phyloP scores from a whole-genome alignment of 768 basidiomycete genomes.

The Phallus indusiatus region DNA sequence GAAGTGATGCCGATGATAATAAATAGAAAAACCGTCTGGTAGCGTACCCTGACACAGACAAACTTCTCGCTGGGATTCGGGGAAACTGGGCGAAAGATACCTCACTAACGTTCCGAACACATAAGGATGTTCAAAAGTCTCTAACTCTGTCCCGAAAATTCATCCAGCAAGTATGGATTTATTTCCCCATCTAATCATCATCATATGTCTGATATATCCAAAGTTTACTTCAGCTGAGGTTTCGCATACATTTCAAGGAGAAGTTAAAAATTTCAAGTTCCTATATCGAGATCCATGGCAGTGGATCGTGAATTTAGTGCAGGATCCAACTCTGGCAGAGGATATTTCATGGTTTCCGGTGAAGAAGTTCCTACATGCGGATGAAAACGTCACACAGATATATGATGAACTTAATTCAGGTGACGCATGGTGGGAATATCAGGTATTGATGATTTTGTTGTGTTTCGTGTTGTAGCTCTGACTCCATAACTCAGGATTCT shows the following conservation, averaged over 20 bases:
- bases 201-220: neutral
- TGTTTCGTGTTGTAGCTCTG: too few species aligned
- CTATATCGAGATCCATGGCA: conserved; percentile 24
- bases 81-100: conserved; percentile 8
- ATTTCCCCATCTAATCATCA: too few species aligned
- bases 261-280: conserved; percentile 14
- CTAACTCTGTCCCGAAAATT: conserved; percentile 8
- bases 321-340: conserved; percentile 16
- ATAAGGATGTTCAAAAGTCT: conserved; percentile 16
- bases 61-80: conserved; percentile 13
- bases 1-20: too few species aligned
- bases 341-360: conserved; percentile 16
- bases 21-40: too few species aligned
- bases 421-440: conserved; percentile 21
- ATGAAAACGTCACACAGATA: conserved; percentile 13
- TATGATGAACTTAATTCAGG: conserved; percentile 23
- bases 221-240: conserved; percentile 17
- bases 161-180: too few species aligned
- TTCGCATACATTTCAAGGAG: conserved; percentile 12
- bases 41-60: too few species aligned
- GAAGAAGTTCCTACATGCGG: conserved; percentile 17
- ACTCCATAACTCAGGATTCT: too few species aligned
- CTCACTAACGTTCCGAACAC: conserved; percentile 13
- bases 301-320: conserved; percentile 16
- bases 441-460: conserved; percentile 11